Conservation (phyloP, 2,329 filamentous ascomycete species). For the Rugonectria rugulosa region DNA sequence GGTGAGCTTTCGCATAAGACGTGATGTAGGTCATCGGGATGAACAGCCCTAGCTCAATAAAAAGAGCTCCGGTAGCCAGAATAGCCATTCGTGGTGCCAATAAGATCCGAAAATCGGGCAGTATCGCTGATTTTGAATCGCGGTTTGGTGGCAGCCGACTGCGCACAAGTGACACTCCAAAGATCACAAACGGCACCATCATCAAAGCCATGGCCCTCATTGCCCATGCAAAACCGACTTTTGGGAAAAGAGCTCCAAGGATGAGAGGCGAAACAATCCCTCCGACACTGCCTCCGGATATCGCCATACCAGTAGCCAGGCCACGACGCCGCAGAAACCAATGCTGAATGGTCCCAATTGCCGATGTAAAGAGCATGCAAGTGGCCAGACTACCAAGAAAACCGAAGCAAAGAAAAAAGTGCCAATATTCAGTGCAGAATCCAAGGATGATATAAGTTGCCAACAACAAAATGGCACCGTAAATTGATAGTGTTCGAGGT, state of each 20-base stretch:
- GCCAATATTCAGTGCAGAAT: constrained; percentile 63
- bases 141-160: constrained; percentile 58
- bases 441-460: neutral
- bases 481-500: neutral
- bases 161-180: constrained; percentile 43
- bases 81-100: constrained; percentile 57
- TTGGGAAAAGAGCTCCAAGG: constrained; percentile 38
- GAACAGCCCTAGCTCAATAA: constrained; percentile 66
- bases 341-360: constrained; percentile 71
- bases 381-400: constrained; percentile 70
- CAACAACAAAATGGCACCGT: neutral
- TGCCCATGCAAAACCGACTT: constrained; percentile 43
- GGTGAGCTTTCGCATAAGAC: constrained; percentile 62
- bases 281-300: constrained; percentile 68
- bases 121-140: constrained; percentile 50
- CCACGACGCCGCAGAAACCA: constrained; percentile 72
- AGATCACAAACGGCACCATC: constrained; percentile 24
- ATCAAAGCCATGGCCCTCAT: constrained; percentile 42
- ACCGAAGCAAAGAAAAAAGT: constrained; percentile 75
- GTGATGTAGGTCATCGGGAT: constrained; percentile 74
- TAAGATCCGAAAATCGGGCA: constrained; percentile 58
- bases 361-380: constrained; percentile 74
- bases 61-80: constrained; percentile 61
- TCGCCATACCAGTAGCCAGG: constrained; percentile 73
- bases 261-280: constrained; percentile 59